Evolutionary conservation across 148 eudicot genomes (phyloP), one percentile per base, ranked within the genome.

Genomic region (Agrostemma githago): DNA sequence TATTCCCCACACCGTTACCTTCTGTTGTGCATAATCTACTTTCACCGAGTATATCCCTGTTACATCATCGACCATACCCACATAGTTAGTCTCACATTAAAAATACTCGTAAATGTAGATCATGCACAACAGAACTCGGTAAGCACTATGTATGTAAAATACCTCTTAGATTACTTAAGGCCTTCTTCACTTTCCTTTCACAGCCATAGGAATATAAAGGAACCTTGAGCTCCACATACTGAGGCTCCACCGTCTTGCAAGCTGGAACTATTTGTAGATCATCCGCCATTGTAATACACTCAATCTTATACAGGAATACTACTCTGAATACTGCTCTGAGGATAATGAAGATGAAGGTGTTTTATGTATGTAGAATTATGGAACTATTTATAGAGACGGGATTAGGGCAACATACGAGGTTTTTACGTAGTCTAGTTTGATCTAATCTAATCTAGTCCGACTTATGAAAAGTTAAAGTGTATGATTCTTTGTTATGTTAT

Each of bases 1-100:
- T 41, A 95, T 95, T 72, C 98, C 98, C 97, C 97, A 92, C 53
- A 89, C 96, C 4, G 87, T 90, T 84, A 95, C 97, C 81, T 95
- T 95, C 62, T 95, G 98, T 66, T 87, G 89, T 21, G 76, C 69
- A 46, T 77, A 89, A 83, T 95, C 85, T 38, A 86, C 97, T 57
- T 85, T 87, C 16, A 95, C 86, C 0, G 97, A 94, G 81, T 95
- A 95, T 83, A 92, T 95, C 5, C 98, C 98, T 94, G 84, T 14
- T 37, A 48, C 14, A 17, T 20, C 26, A 76, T 41, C 8, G 14
- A 51, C 56, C 56, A 59, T 11, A 21, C 2, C 20, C 5, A n/a
- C 2, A 41, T 11, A n/a, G 21, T 43, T 26, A 63, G 59, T 74
- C 4, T 59, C 37, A 60, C 5, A 44, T 17, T 3, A 51, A 51